Conservation (phyloP, 805 yeast genomes). For the Saturnispora sekii region DNA sequence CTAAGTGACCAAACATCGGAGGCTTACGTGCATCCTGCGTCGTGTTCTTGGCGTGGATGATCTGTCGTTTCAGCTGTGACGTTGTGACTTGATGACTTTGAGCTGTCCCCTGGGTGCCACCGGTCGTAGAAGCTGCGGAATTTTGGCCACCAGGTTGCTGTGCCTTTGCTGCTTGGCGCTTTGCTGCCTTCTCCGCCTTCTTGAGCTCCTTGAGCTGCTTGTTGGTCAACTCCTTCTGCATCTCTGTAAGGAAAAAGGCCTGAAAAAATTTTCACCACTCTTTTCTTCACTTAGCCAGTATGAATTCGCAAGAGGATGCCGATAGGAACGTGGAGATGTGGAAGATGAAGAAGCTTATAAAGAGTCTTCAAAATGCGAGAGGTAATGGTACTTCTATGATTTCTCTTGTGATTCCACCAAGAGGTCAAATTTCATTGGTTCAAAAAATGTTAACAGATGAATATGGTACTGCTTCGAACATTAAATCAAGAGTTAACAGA, state of each 20-base stretch:
- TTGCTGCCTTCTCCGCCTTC: constrained; percentile 6
- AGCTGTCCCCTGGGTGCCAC: constrained; percentile 24
- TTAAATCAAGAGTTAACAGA: constrained; percentile 95
- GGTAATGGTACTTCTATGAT: constrained; percentile 99
- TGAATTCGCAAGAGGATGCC: constrained; percentile 62
- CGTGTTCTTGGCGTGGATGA: constrained; percentile 40
- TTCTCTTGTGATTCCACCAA: constrained; percentile 91
- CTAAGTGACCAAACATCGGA: constrained; percentile 68
- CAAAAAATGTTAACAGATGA: constrained; percentile 95
- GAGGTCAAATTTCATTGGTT: constrained; percentile 79
- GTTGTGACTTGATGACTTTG: constrained; percentile 19
- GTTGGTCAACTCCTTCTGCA: constrained; percentile 7
- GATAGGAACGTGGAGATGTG: constrained; percentile 97
- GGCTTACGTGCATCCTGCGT: constrained; percentile 41
- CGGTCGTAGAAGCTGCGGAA: constrained; percentile 3
- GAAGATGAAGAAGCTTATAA: constrained; percentile 94
- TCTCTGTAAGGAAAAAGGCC: not conserved
- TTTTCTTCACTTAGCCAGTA: constrained; percentile 47
- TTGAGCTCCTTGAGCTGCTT: constrained; percentile 11
- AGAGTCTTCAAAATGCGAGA: constrained; percentile 79
- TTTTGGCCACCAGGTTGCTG: not conserved
- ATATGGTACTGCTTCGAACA: constrained; percentile 97
- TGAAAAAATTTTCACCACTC: constrained; percentile 8
- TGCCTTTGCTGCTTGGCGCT: not conserved
- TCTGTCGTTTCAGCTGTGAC: constrained; percentile 43